phyloP scores from a whole-genome alignment of 371 early-diverging fungal genomes.

The Dichotomocladium elegans region DNA sequence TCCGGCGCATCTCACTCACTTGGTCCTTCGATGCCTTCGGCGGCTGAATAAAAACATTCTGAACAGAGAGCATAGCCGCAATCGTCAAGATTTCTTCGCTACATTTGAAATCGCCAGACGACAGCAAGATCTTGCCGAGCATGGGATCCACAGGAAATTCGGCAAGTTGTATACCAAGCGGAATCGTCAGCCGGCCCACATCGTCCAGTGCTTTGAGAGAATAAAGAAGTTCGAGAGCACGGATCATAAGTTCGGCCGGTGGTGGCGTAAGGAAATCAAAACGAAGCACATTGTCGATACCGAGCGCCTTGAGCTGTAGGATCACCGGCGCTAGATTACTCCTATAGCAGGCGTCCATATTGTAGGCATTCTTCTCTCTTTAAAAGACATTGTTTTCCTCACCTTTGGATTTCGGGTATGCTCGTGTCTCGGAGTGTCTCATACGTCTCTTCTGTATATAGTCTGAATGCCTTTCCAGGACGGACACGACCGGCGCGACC shows the following conservation, averaged over 20 bases:
- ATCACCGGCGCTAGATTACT: conserved; percentile 59
- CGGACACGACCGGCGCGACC: conserved; percentile 79
- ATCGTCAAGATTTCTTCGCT: conserved; percentile 78
- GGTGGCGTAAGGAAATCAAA: conserved; percentile 78
- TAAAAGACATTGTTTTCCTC: background rate
- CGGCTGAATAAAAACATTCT: conserved; percentile 67
- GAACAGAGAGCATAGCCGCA: conserved; percentile 80
- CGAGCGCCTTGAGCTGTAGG: conserved; percentile 71
- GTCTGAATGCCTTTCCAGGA: conserved; percentile 66
- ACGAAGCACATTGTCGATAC: conserved; percentile 73
- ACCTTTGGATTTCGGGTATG: conserved; percentile 76
- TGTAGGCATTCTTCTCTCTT: background rate
- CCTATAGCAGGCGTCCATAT: conserved; percentile 16
- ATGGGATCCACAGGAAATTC: conserved; percentile 82
- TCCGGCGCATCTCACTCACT: conserved; percentile 56
- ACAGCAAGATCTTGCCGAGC: conserved; percentile 68
- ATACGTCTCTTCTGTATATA: conserved; percentile 73
- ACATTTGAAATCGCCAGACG: conserved; percentile 66
- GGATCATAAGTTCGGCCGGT: conserved; percentile 64
- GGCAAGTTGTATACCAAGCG: conserved; percentile 74
- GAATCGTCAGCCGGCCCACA: conserved; percentile 70
- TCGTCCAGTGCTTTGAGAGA: conserved; percentile 76
- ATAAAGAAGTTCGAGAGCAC: conserved; percentile 64
- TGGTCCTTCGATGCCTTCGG: conserved; percentile 45
- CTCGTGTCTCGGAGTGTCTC: conserved; percentile 40